Conservation (phyloP, 768 basidiomycete genomes). For the Lactarius psammicola region DNA sequence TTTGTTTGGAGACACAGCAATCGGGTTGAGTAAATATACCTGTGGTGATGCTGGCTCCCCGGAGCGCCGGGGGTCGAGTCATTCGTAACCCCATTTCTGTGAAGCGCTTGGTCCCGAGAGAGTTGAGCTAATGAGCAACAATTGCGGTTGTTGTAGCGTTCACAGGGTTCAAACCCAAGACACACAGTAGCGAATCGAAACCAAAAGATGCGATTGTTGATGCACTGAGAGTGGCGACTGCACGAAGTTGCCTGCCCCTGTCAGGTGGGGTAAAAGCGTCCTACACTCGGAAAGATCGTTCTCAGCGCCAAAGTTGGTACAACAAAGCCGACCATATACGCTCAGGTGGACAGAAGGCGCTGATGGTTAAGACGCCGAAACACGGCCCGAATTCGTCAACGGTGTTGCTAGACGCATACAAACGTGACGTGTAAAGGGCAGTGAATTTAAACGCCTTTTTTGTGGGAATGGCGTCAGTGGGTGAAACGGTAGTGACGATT, state of each 20-base stretch:
- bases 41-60: too few species aligned
- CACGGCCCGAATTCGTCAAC: not conserved
- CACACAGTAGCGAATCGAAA: too few species aligned
- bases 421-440: too few species aligned
- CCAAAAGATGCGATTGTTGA: too few species aligned
- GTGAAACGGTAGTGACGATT: too few species aligned
- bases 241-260: not conserved
- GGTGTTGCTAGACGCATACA: too few species aligned
- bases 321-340: not conserved
- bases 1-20: slow-evolving; percentile 13
- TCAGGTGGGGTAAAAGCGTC: too few species aligned
- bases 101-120: not conserved
- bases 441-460: too few species aligned
- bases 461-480: too few species aligned
- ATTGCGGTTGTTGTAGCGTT: not conserved
- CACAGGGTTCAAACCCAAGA: not conserved
- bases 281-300: not conserved
- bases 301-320: not conserved
- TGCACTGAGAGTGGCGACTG: not conserved
- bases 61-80: not conserved
- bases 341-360: too few species aligned
- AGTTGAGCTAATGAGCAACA: not conserved
- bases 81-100: not conserved
- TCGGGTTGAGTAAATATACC: not conserved
- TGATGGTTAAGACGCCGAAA: too few species aligned